phyloP scores from a whole-genome alignment of 208 protist genomes.

The Crithidia expoeki region DNA sequence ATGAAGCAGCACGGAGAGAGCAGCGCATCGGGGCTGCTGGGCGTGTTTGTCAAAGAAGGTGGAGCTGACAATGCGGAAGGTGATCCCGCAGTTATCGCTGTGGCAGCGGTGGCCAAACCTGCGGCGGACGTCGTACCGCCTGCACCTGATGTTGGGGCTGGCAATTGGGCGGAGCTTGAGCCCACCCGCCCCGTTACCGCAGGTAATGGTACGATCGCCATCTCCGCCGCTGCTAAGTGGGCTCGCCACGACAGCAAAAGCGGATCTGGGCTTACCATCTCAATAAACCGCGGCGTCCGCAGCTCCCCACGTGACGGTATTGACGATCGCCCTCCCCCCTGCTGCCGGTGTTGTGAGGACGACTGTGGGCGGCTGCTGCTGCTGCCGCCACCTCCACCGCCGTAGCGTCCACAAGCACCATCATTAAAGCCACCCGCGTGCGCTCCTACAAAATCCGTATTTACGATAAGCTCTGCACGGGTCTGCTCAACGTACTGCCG shows the following conservation, averaged over 20 bases:
- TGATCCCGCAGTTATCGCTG: background rate
- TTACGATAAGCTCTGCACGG: constrained; percentile 25
- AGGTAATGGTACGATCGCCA: constrained; percentile 8
- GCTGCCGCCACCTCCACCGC: constrained; percentile 6
- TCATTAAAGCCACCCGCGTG: background rate
- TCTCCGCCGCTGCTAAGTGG: constrained; percentile 26
- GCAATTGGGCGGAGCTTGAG: too few relatives aligned
- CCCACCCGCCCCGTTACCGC: too few relatives aligned
- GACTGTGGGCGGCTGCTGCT: too few relatives aligned
- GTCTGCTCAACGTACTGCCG: constrained; percentile 43
- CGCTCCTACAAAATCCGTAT: constrained; percentile 23
- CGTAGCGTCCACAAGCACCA: too few relatives aligned
- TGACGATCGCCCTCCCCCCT: background rate
- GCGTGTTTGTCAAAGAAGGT: background rate
- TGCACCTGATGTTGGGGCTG: background rate
- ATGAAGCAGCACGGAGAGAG: constrained; percentile 61
- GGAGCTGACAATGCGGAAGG: background rate
- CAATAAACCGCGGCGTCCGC: constrained; percentile 49
- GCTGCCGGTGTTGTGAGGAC: too few relatives aligned
- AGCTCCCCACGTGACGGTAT: constrained; percentile 59
- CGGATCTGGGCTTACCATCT: constrained; percentile 54
- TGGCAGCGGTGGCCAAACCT: background rate
- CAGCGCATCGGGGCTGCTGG: constrained; percentile 1
- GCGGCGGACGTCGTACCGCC: background rate
- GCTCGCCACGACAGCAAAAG: constrained; percentile 41